These are phyloP conservation scores for Globisporangium viniferum DNA, from an alignment of 352 stramenopile genomes.

Conservation along the genomic window DNA sequence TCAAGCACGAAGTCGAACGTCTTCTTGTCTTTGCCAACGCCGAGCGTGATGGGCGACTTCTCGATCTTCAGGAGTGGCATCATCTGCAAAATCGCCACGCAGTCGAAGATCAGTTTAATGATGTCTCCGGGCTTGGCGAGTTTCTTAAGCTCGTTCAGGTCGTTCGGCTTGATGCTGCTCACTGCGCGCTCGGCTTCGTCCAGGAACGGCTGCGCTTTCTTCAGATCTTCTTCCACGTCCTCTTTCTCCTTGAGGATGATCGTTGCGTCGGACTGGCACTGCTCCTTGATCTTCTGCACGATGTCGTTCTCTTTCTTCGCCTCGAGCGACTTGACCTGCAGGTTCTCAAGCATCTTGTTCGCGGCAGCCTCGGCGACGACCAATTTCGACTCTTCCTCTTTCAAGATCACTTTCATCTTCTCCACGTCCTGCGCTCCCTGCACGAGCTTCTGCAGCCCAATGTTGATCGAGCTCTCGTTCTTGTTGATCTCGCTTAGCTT, in stretches of 20 bases:
- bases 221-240: conserved; percentile 85
- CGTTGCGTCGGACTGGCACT: conserved; percentile 75
- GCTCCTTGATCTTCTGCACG: conserved; percentile 85
- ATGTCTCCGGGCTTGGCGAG: conserved; percentile 88
- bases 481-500: conserved; percentile 77
- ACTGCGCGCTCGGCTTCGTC: conserved; percentile 87
- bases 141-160: conserved; percentile 92
- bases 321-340: conserved; percentile 76
- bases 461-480: conserved; percentile 80
- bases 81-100: conserved; percentile 87
- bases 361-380: conserved; percentile 73
- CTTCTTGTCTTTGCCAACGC: conserved; percentile 87
- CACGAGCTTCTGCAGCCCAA: conserved; percentile 87
- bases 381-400: conserved; percentile 87
- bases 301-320: conserved; percentile 90
- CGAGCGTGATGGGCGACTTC: conserved; percentile 50
- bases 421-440: conserved; percentile 87
- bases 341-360: conserved; percentile 79
- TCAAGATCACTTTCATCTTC: conserved; percentile 87
- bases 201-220: conserved; percentile 88
- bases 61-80: conserved; percentile 74
- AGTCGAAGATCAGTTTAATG: conserved; percentile 93
- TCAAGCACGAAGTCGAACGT: conserved; percentile 82
- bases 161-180: conserved; percentile 86
- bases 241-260: conserved; percentile 84